These are phyloP conservation scores for Digitaria exilis DNA, from an alignment of 202 grass and related monocot species.

Conservation along the genomic window DNA sequence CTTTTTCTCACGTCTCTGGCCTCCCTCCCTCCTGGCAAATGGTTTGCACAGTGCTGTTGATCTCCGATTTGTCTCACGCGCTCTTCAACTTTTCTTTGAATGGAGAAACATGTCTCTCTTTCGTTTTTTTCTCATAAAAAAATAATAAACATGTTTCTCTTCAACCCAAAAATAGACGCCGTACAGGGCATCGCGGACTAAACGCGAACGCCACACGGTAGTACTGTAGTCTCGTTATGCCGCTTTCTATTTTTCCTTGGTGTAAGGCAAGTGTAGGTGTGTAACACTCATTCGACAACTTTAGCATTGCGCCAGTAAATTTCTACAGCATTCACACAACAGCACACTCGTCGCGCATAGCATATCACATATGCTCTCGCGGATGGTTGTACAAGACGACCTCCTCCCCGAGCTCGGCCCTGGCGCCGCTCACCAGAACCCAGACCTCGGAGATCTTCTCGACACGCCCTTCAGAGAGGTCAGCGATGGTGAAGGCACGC, in stretches of 20 bases:
- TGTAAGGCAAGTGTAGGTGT: background rate
- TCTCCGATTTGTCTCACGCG: background rate
- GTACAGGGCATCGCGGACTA: background rate
- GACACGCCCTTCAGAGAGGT: conserved; percentile 55
- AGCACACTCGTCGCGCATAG: background rate
- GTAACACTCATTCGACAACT: background rate
- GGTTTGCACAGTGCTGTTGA: background rate
- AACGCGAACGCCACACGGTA: too few relatives aligned
- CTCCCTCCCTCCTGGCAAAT: too few relatives aligned
- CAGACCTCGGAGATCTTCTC: conserved; percentile 83
- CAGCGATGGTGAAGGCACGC: conserved; percentile 62
- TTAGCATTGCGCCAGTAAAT: conserved; percentile 2
- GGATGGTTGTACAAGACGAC: conserved; percentile 54
- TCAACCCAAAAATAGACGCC: background rate
- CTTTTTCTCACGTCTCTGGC: background rate
- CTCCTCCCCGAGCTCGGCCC: conserved; percentile 66
- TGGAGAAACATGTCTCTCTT: background rate
- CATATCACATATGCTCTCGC: conserved; percentile 30
- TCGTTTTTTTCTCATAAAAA: too few relatives aligned
- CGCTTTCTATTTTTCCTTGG: background rate
- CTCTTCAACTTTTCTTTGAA: background rate
- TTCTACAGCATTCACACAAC: conserved; percentile 29
- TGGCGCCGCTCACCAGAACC: conserved; percentile 53
- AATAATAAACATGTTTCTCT: too few relatives aligned
- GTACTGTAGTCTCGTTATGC: background rate